Base-by-base conservation (phyloP, 2,329 filamentous ascomycete genomes). In the Colletotrichum filicis region DNA sequence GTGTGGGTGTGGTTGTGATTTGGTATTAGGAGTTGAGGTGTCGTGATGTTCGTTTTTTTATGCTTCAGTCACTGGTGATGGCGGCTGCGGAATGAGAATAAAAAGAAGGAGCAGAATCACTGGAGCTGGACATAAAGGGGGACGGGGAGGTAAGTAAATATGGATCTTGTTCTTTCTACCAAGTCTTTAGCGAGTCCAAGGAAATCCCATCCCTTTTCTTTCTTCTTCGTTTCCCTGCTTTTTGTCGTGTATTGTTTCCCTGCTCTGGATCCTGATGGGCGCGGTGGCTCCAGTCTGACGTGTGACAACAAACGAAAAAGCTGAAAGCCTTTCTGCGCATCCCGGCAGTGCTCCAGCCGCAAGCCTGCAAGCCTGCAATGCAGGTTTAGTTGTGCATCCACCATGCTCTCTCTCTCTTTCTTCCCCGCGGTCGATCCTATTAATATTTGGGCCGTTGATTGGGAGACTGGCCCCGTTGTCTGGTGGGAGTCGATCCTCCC, bases 251-350 rank as follows among this genome's bases (percentile, higher is more conserved):
- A 70, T 73, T 72, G 60, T 72, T 72, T 59, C 62, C 26, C 26
- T 28, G 65, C 62, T 14, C 26, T 28, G 65, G n/a, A 63, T 55
- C 37, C 46, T 69, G 28, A 26, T 46, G 49, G 32, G 60, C 65
- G 32, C 49, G 42, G 55, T 37, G 66, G 35, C 66, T 70, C 70
- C 56, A 71, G 60, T 73, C 66, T 70, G 71, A 73, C 71, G 71
- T 73, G 66, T 66, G 71, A 66, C 53, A 68, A 42, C 37, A 61
- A 49, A 42, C 32, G 32, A 59, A 59, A 59, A n/a, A 49, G 24
- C 57, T 16, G 22, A 28, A 63, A 63, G 61, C 42, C 61, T n/a
- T n/a, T 28, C 2, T 30, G n/a, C 4, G 4, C 49, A 7, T 28
- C 30, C 57, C 37, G 60, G 60, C 42, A 49, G 42, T 62, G 46